These are phyloP conservation scores for Lophiostoma macrostomum DNA, from an alignment of 495 filamentous ascomycete species.

Conservation along the genomic window DNA sequence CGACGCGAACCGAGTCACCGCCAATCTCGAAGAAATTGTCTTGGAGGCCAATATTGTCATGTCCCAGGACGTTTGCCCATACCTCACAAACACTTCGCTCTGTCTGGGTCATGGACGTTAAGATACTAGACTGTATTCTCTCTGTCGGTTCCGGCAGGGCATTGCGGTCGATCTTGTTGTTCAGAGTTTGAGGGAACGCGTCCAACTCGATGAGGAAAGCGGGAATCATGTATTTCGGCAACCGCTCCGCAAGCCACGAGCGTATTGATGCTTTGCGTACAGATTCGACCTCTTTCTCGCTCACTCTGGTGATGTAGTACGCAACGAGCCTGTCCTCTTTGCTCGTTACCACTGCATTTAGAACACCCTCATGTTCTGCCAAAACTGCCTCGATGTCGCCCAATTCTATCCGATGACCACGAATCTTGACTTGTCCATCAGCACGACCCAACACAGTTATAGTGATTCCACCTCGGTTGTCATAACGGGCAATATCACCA, in stretches of 20 bases:
- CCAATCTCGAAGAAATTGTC: slow-evolving; percentile 37
- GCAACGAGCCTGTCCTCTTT: slow-evolving; percentile 14
- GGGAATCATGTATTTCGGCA: slow-evolving; percentile 26
- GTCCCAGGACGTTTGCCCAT: slow-evolving; percentile 23
- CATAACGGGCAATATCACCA: slow-evolving; percentile 50
- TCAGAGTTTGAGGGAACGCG: slow-evolving; percentile 16
- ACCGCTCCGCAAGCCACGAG: slow-evolving; percentile 28
- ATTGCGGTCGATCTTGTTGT: slow-evolving; percentile 15
- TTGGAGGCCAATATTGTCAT: slow-evolving; percentile 17
- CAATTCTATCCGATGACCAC: slow-evolving; percentile 51
- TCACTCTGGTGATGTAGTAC: slow-evolving; percentile 23
- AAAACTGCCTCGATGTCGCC: slow-evolving; percentile 38
- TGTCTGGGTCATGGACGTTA: neutral
- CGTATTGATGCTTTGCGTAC: slow-evolving; percentile 26
- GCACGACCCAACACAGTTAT: slow-evolving; percentile 50
- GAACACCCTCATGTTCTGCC: slow-evolving; percentile 43
- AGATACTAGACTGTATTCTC: neutral
- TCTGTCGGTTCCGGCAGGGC: slow-evolving; percentile 8
- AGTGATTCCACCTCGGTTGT: slow-evolving; percentile 45
- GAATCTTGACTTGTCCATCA: slow-evolving; percentile 53
- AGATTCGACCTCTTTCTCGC: neutral
- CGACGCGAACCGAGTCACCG: slow-evolving; percentile 34
- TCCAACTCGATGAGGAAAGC: slow-evolving; percentile 20
- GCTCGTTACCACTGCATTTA: slow-evolving; percentile 14
- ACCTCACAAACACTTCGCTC: neutral